These are phyloP conservation scores for Gypsophila paniculata DNA, from an alignment of 179 eudicot genomes.

Conservation along the genomic window DNA sequence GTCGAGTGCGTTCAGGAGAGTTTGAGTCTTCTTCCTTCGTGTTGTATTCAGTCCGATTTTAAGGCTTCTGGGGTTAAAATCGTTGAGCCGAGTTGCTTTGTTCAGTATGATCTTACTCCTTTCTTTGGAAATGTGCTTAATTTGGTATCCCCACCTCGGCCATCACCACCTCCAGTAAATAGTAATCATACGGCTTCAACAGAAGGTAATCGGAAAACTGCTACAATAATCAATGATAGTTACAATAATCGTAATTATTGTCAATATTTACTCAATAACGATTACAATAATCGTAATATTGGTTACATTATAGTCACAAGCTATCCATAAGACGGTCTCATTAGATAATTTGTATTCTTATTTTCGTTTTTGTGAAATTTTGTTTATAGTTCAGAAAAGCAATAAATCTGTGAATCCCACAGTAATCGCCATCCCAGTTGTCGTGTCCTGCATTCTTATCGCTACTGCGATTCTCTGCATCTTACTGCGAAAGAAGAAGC, in stretches of 20 bases:
- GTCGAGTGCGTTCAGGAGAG: constrained; percentile 16
- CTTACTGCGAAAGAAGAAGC: constrained; percentile 20
- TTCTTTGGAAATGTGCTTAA: constrained; percentile 27
- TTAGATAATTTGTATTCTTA: neutral
- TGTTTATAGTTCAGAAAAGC: constrained; percentile 10
- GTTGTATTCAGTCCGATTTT: constrained; percentile 17
- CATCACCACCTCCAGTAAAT: constrained; percentile 3
- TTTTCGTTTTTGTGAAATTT: neutral
- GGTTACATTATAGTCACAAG: no score
- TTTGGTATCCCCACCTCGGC: constrained; percentile 16
- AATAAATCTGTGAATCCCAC: constrained; percentile 13
- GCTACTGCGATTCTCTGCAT: neutral
- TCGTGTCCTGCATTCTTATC: constrained; percentile 8
- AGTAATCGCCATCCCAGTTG: constrained; percentile 22
- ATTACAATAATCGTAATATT: no score
- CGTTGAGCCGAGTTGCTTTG: constrained; percentile 25
- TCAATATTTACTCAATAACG: no score
- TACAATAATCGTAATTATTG: no score
- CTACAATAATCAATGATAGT: no score
- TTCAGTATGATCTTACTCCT: constrained; percentile 21
- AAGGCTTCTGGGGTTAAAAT: constrained; percentile 18
- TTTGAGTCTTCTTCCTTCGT: neutral
- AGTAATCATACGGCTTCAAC: neutral
- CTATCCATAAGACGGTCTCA: no score
- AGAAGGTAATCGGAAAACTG: constrained; percentile 17